phyloP scores from a whole-genome alignment of 257 asterid species.

The Phtheirospermum japonicum region DNA sequence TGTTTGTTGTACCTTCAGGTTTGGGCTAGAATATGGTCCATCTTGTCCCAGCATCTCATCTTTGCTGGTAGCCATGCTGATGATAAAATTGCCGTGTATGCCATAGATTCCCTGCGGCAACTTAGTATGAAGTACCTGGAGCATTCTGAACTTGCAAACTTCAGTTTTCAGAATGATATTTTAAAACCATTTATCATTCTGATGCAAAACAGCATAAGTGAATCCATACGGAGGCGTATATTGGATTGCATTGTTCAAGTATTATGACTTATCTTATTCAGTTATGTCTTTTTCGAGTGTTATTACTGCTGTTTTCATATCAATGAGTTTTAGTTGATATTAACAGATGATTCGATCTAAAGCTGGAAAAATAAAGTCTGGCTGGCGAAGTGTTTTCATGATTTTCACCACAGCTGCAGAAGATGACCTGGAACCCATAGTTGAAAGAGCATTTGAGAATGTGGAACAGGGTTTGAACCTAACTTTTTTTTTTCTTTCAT shows the following conservation, averaged over 20 bases:
- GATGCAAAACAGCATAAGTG: conserved; percentile 80
- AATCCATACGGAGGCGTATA: conserved; percentile 73
- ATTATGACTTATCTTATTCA: conserved; percentile 29
- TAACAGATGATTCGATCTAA: conserved; percentile 87
- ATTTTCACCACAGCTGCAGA: conserved; percentile 91
- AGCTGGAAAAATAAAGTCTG: conserved; percentile 87
- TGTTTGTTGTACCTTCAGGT: conserved; percentile 57
- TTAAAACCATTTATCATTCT: conserved; percentile 84
- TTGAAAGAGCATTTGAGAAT: conserved; percentile 97
- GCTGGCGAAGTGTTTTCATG: conserved; percentile 98
- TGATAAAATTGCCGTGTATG: conserved; percentile 93
- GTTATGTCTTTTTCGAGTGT: conserved; percentile 16
- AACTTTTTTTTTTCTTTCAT: conserved; percentile 25
- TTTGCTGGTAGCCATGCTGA: conserved; percentile 93
- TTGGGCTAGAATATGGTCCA: conserved; percentile 98
- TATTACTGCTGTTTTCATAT: conserved; percentile 31
- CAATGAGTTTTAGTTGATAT: conserved; percentile 33
- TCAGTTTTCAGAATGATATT: conserved; percentile 93
- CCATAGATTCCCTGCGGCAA: conserved; percentile 91
- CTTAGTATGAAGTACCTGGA: conserved; percentile 94
- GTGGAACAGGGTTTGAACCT: conserved; percentile 78
- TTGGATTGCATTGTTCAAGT: conserved; percentile 88
- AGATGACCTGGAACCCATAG: conserved; percentile 74
- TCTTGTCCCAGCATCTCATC: conserved; percentile 81
- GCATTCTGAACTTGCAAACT: conserved; percentile 86